Evolutionary conservation across 495 filamentous ascomycete genomes (phyloP).

Genomic region (Apodospora peruviana): DNA sequence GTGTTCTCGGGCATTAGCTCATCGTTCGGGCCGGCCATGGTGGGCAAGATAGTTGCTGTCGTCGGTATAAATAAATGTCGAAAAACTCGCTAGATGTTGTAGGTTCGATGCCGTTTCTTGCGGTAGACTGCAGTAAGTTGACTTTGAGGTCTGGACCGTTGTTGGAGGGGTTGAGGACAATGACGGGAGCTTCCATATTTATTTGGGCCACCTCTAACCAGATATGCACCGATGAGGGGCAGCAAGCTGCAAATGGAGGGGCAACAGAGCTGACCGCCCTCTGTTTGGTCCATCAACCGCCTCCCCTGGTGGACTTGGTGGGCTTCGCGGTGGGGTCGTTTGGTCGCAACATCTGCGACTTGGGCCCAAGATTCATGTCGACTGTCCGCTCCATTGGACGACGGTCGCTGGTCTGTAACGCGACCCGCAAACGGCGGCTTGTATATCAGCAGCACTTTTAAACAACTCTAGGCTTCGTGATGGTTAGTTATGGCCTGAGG

Average conservation of each 20-base stretch:
- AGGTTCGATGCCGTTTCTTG: no score
- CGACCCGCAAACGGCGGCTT: not conserved
- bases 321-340: conserved; percentile 2
- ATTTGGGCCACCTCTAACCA: conserved; percentile 6
- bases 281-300: conserved; percentile 12
- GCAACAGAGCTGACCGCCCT: conserved; percentile 1
- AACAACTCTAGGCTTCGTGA: not conserved
- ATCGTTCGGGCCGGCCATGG: conserved; percentile 73
- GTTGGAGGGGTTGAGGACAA: conserved; percentile 3
- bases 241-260: conserved; percentile 11
- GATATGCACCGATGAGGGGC: conserved; percentile 7
- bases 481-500: not conserved
- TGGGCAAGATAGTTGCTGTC: not conserved
- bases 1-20: conserved; percentile 82
- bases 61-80: no score
- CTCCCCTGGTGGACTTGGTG: not conserved
- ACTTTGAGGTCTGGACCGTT: no score
- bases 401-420: not conserved
- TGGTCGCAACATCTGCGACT: conserved; percentile 5
- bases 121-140: no score
- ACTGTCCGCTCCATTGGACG: not conserved
- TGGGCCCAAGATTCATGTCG: conserved; percentile 1
- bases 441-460: not conserved
- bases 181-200: conserved; percentile 7
- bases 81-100: no score